phyloP scores from a whole-genome alignment of 768 basidiomycete genomes.

The Rubroboletus pulcherrimus region DNA sequence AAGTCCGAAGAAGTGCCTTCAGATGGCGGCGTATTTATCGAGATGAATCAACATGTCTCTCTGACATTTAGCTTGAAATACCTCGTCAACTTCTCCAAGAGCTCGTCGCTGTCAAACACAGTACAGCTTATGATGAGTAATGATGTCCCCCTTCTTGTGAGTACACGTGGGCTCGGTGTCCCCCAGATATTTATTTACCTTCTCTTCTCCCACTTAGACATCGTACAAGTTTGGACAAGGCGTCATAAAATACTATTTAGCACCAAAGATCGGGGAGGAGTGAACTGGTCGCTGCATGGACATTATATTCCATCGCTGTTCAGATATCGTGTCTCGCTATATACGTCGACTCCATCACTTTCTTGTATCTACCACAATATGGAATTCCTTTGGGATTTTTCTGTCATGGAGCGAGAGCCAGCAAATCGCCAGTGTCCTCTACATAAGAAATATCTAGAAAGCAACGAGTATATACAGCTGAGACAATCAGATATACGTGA shows the following conservation, averaged over 20 bases:
- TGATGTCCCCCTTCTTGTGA: constrained; percentile 83
- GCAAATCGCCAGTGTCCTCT: neutral
- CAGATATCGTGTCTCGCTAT: constrained; percentile 14
- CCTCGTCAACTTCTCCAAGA: constrained; percentile 95
- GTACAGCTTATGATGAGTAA: constrained; percentile 89
- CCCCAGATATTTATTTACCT: neutral
- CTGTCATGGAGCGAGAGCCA: neutral
- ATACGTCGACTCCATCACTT: constrained; percentile 2
- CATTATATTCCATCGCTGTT: constrained; percentile 6
- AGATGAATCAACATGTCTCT: constrained; percentile 87
- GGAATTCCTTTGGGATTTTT: neutral
- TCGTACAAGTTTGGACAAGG: constrained; percentile 89
- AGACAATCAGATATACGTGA: constrained; percentile 6
- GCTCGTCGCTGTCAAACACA: constrained; percentile 61
- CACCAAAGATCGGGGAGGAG: constrained; percentile 92
- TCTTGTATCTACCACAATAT: constrained; percentile 14
- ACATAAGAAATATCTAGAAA: constrained; percentile 1
- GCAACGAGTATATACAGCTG: constrained; percentile 13
- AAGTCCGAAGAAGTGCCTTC: constrained; percentile 53
- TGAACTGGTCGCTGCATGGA: constrained; percentile 27
- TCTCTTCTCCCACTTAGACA: constrained; percentile 45
- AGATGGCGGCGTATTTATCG: constrained; percentile 63
- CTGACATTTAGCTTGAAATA: constrained; percentile 97
- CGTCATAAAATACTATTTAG: constrained; percentile 89
- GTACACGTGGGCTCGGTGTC: constrained; percentile 20